A percentile compares a stretch with the other conserved stretches of the same genome.
phyloP scores from a whole-genome alignment of 805 yeast species.

The Clavispora santaluciae region DNA sequence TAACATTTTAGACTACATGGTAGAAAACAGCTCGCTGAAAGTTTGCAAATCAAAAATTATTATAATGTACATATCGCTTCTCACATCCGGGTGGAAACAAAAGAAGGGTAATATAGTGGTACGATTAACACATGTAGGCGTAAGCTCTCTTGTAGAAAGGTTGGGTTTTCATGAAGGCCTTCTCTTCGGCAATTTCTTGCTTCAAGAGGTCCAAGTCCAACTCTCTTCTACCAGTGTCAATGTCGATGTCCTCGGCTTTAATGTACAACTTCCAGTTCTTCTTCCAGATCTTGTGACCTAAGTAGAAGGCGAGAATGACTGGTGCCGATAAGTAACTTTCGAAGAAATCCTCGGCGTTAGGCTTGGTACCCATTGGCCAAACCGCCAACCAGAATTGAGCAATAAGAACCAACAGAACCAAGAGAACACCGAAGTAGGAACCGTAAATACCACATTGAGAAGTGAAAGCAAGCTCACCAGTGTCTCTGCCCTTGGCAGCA shows the following conservation, averaged over 20 bases:
- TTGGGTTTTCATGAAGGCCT: constrained; percentile 41
- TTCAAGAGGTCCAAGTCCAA: constrained; percentile 34
- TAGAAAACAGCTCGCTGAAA: no score
- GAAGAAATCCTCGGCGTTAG: constrained; percentile 44
- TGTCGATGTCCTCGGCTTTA: constrained; percentile 29
- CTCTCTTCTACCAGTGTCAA: constrained; percentile 37
- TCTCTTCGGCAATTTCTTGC: constrained; percentile 52
- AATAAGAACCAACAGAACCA: constrained; percentile 47
- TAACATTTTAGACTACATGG: no score
- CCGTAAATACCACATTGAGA: constrained; percentile 52
- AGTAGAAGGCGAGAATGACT: constrained; percentile 51
- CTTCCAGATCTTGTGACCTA: constrained; percentile 54
- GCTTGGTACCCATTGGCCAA: constrained; percentile 46
- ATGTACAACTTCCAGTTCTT: constrained; percentile 28
- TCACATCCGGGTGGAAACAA: not conserved
- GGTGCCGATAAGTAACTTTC: constrained; percentile 61
- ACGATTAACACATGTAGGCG: constrained; percentile 50
- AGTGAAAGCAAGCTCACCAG: constrained; percentile 46
- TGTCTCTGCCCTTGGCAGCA: constrained; percentile 18
- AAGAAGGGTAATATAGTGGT: not conserved
- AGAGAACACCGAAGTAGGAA: constrained; percentile 45
- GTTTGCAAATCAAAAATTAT: no score
- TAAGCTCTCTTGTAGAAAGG: constrained; percentile 48
- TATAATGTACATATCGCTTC: not conserved
- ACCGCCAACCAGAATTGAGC: constrained; percentile 67